A percentile compares a stretch with the other conserved stretches of the same genome.
phyloP scores from a whole-genome alignment of 2,329 filamentous ascomycete species.

The Gaeumannomyces sp. region DNA sequence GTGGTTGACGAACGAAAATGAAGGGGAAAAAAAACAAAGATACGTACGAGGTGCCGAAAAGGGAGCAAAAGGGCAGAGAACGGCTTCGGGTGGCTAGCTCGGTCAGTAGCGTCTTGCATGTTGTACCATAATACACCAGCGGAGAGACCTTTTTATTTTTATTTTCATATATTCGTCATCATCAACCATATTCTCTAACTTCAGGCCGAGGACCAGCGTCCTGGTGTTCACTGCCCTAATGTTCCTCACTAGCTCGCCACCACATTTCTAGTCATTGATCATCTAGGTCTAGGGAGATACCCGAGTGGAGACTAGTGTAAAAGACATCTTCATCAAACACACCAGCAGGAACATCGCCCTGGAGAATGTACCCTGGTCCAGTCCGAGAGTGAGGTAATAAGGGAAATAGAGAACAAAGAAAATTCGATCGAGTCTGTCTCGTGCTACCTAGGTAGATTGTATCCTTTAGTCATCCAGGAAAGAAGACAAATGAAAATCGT shows the following conservation, averaged over 20 bases:
- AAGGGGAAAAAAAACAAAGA: background rate
- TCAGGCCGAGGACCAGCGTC: too few relatives aligned
- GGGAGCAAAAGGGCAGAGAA: background rate
- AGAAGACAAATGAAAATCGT: background rate
- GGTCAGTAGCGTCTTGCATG: background rate
- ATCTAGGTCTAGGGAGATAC: too few relatives aligned
- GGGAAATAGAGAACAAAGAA: background rate
- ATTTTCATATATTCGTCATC: background rate
- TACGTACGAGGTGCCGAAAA: background rate
- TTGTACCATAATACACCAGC: background rate
- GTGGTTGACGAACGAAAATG: slow-evolving; percentile 9
- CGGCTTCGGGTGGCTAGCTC: background rate
- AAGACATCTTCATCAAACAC: too few relatives aligned
- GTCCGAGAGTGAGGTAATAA: too few relatives aligned
- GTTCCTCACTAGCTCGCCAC: too few relatives aligned
- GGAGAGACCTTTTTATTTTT: background rate
- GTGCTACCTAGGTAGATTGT: background rate
- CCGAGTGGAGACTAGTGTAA: too few relatives aligned
- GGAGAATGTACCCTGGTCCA: too few relatives aligned
- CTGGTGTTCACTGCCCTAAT: too few relatives aligned
- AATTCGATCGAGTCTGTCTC: background rate
- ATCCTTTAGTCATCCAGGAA: background rate
- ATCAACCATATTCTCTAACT: background rate
- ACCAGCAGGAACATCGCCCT: too few relatives aligned
- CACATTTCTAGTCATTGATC: too few relatives aligned